Conservation (phyloP, 257 asterid species). For the Capsicum pubescens region DNA sequence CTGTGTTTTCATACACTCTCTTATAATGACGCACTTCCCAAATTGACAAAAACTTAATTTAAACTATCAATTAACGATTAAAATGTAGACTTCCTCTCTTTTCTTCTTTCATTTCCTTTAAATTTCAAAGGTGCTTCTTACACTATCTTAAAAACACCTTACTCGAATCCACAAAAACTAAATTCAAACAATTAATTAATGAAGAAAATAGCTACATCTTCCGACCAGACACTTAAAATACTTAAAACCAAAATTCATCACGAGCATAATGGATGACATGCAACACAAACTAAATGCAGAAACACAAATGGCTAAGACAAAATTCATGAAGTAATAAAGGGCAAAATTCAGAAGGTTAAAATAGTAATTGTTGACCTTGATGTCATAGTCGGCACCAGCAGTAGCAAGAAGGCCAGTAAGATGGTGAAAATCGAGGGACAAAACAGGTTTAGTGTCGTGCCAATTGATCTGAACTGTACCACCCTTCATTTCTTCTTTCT, state of each 20-base stretch:
- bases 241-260: conserved; percentile 6
- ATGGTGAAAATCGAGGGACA: conserved; percentile 90
- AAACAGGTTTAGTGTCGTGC: conserved; percentile 92
- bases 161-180: too few relatives aligned
- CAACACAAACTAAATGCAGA: neutral
- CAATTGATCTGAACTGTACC: conserved; percentile 93
- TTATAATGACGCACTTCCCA: too few relatives aligned
- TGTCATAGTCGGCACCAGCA: conserved; percentile 93
- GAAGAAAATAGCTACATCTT: neutral
- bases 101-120: too few relatives aligned
- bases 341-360: neutral
- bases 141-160: too few relatives aligned
- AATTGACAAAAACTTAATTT: too few relatives aligned
- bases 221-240: too few relatives aligned
- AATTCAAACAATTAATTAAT: too few relatives aligned
- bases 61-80: neutral
- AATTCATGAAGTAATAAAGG: too few relatives aligned
- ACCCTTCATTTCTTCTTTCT: conserved; percentile 60
- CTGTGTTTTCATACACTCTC: neutral
- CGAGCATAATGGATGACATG: neutral
- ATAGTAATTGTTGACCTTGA: conserved; percentile 60
- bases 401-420: conserved; percentile 76
- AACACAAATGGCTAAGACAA: neutral
- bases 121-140: too few relatives aligned
- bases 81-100: too few relatives aligned